Base-by-base conservation (phyloP, 1,284 basidiomycete genomes). In the Malassezia sympodialis region DNA sequence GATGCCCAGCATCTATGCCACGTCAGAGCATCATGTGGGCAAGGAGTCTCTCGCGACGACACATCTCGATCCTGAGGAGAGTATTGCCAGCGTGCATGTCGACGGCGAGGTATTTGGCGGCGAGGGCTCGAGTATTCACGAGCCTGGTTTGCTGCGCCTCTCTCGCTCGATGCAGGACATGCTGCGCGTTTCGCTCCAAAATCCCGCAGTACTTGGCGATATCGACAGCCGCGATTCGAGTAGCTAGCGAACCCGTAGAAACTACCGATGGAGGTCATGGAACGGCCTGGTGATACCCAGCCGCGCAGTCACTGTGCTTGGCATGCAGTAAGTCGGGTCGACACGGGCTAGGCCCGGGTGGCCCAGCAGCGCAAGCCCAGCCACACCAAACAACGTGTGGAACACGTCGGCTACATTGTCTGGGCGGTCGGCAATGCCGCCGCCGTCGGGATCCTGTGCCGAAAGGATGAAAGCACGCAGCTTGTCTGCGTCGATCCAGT, bases 271-370 rank as follows among this genome's bases (percentile, higher is more conserved):
- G n/a, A 32, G 14, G 2, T 34, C n/a, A 44, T 72, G 66, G 43
- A 56, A 69, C 10, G 61, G 55, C n/a, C 65, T 48, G 17, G 60
- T 48, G 19, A 72, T 70, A 7, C 61, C 52, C 28, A 73, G 51
- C 34, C 48, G 47, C 17, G 56, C 40, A 23, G 88, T 90, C 11
- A 90, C 70, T 3, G 76, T 72, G 1, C 84, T 84, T 1, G 91
- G 93, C 88, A 98, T 90, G 77, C 91, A 96, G 74, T 91, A 96
- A 19, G 96, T 84, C 0, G 93, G 93, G 73, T 96, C 93, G 24
- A 96, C 78, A 62, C 87, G 84, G 30, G 82, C 79, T 19, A 96
- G 76, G 0, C 83, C 85, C 0, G 86, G 84, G 70, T 90, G 91
- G n/a, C 88, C 88, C 7, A 96, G 79, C 8, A 96, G 78, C 0